These are phyloP conservation scores for Pestalotiopsis sp. DNA, from an alignment of 2,329 filamentous ascomycete species.

Conservation along the genomic window DNA sequence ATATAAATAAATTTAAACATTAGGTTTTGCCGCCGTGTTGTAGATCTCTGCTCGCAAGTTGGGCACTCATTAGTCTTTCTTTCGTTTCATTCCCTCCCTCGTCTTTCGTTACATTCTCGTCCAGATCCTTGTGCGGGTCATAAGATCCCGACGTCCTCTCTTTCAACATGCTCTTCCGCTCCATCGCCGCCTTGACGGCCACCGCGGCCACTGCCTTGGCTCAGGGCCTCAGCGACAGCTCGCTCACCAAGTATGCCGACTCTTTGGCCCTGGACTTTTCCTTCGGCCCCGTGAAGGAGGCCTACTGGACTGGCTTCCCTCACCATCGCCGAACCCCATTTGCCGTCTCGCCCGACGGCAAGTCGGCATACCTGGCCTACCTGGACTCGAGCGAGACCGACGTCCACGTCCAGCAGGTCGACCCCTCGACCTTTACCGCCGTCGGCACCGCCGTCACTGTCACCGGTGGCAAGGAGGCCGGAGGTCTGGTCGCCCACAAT, in stretches of 20 bases:
- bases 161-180: conserved; percentile 10
- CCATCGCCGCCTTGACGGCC: background rate
- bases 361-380: conserved; percentile 61
- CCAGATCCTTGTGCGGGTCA: conserved; percentile 8
- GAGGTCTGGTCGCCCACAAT: conserved; percentile 62
- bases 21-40: background rate
- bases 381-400: conserved; percentile 56
- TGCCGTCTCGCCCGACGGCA: conserved; percentile 61
- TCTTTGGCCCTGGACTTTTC: conserved; percentile 48
- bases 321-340: conserved; percentile 66
- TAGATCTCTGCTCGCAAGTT: background rate
- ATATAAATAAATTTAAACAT: conserved; percentile 9
- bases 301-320: conserved; percentile 63
- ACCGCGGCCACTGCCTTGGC: conserved; percentile 8
- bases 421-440: conserved; percentile 54
- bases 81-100: background rate
- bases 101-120: background rate
- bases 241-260: conserved; percentile 35
- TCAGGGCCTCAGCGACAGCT: conserved; percentile 15
- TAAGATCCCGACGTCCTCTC: conserved; percentile 8
- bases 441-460: conserved; percentile 54
- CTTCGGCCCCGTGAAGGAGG: conserved; percentile 59
- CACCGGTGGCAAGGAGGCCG: conserved; percentile 57
- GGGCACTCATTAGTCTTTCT: conserved; percentile 2
- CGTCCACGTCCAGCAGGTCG: conserved; percentile 59